These are phyloP conservation scores for Auriculariales sp. DNA, from an alignment of 768 basidiomycete genomes.

Conservation along the genomic window DNA sequence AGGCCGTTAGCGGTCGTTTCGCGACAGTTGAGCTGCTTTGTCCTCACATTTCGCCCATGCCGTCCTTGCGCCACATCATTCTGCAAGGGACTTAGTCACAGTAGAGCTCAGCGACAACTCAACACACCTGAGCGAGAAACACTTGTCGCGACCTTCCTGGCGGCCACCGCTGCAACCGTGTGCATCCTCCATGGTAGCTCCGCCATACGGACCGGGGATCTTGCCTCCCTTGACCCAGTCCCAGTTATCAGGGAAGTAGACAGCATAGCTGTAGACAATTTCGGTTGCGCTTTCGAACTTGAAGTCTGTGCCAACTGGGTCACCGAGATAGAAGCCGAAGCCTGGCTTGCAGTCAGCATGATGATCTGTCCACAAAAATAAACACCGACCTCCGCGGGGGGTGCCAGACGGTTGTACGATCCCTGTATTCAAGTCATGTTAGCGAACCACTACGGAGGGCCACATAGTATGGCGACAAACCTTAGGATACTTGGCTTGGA, in stretches of 20 bases:
- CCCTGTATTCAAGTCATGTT: too few relatives aligned
- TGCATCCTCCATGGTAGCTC: slow-evolving; percentile 36
- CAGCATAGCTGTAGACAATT: slow-evolving; percentile 44
- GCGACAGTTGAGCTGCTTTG: too few relatives aligned
- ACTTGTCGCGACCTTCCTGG: slow-evolving; percentile 34
- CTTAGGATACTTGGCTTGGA: not conserved
- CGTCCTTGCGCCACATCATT: slow-evolving; percentile 25
- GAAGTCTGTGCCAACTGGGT: slow-evolving; percentile 31
- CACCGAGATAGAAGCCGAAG: slow-evolving; percentile 59
- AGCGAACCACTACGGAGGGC: too few relatives aligned
- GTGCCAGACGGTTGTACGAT: not conserved
- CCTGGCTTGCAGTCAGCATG: slow-evolving; percentile 42
- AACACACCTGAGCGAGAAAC: slow-evolving; percentile 69
- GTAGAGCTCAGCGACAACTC: slow-evolving; percentile 4
- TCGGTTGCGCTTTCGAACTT: slow-evolving; percentile 43
- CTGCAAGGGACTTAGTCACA: too few relatives aligned
- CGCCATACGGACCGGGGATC: slow-evolving; percentile 37
- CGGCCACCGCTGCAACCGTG: slow-evolving; percentile 51
- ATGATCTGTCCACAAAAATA: too few relatives aligned
- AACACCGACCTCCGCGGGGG: not conserved
- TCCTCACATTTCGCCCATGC: slow-evolving; percentile 50
- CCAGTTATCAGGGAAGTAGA: slow-evolving; percentile 48
- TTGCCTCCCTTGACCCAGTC: slow-evolving; percentile 55
- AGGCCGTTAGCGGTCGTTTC: too few relatives aligned
- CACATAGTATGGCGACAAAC: too few relatives aligned